Conservation (phyloP, 768 basidiomycete genomes). For the Pleurotus platypus region DNA sequence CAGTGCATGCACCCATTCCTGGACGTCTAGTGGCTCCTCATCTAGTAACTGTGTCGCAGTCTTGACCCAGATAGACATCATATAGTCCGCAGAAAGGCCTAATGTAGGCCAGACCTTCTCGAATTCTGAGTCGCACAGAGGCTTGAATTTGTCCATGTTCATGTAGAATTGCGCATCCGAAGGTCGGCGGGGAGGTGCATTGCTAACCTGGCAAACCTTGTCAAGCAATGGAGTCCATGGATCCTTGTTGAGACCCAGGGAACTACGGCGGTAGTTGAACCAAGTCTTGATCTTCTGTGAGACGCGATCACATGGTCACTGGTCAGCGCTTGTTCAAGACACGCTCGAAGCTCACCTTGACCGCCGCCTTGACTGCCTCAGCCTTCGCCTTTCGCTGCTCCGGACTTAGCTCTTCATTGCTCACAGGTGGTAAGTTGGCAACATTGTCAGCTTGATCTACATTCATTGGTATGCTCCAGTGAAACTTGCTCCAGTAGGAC, state of each 20-base stretch:
- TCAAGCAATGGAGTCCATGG: background rate
- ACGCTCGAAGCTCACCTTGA: background rate
- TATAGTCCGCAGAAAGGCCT: background rate
- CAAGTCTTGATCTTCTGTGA: conserved; percentile 1
- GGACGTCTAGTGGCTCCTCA: background rate
- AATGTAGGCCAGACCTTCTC: background rate
- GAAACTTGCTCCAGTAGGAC: background rate
- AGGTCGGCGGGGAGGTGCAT: background rate
- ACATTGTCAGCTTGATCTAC: background rate
- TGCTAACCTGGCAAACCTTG: background rate
- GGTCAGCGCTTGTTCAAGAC: background rate
- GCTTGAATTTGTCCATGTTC: background rate
- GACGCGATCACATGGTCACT: background rate
- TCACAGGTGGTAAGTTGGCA: background rate
- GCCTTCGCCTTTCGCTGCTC: background rate
- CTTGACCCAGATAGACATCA: background rate
- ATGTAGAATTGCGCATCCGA: background rate
- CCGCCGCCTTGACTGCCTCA: background rate
- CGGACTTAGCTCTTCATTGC: background rate
- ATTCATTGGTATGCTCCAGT: background rate
- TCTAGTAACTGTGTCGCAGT: background rate
- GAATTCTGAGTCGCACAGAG: background rate
- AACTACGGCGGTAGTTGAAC: background rate
- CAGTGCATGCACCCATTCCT: background rate
- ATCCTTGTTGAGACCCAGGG: background rate